Evolutionary conservation across 2,329 filamentous ascomycete species (phyloP), one percentile per base, ranked within the genome.

Genomic region (Fusarium acutatum): DNA sequence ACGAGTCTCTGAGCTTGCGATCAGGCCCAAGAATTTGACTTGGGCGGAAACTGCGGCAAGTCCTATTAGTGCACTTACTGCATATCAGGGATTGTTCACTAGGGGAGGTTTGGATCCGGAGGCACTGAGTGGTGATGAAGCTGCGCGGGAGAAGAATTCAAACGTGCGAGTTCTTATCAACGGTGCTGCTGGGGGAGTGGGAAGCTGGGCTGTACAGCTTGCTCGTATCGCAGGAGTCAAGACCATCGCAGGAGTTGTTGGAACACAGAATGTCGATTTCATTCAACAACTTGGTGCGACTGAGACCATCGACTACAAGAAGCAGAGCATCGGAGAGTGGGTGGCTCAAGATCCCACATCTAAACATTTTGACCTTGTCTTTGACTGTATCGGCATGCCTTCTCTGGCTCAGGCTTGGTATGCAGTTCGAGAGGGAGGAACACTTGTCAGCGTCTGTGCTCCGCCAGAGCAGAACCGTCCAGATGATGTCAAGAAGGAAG

Each of bases 1-100:
- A 75, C 63, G 73, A 20, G 34, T 59, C 54, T 20, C 80, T 75
- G 34, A 84, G 71, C 75, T 84, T 10, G 82, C 81, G 1, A 72
- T 77, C 13, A 79, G 80, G 46, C 83, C 83, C 0, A 63, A 71
- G 38, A 67, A 69, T 8, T 65, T 85, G n/a, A 67, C 59, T 37
- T 83, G 81, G 78, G 76, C 76, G 6, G 78, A 83, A 28, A 81
- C 83, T 0, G 81, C 83, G 3, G 81, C 82, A 7, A 78, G 81
- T 34, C 83, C 83, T 5, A 75, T 85, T 26, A 82, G 80, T 62
- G 82, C 83, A 20, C 71, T 84, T 32, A 85, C 84, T 2, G 84
- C 83, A 8, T 83, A 79, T 64, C 84, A 85, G 71, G 79, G 77
- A 12, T 64, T 84, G 26, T 76, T 76, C 7, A 63, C 82, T 67